Base-by-base conservation (phyloP, 2,329 filamentous ascomycete species). In the Colletotrichum liaoningense region DNA sequence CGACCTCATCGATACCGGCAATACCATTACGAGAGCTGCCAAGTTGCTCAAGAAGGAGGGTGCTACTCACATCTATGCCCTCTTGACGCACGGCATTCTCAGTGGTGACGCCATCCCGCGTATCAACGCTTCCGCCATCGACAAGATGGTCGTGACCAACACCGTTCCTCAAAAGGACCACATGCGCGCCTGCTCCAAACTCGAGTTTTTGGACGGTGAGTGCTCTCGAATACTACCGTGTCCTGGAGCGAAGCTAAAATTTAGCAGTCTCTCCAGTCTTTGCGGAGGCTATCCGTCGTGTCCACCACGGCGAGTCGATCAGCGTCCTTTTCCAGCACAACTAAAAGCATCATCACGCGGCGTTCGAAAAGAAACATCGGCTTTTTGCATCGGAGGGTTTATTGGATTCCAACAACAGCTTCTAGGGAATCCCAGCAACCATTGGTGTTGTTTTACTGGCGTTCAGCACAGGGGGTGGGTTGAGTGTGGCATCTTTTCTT, bases 221-320 rank as follows among this genome's bases (percentile, higher is more conserved):
- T 71, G 26, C 5, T 35, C 28, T 56, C 33, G 42, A 52, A 33
- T 22, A 52, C 26, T 9, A 3, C 19, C 14, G 24, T n/a, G n/a
- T 26, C 12, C 38, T 12, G 26, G 24, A 38, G 28, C 63, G 28
- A 72, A 24, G 69, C 71, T 68, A 24, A 66, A 56, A 19, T 38
- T 28, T 9, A 16, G 12, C 59, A 77, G 76, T 98, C 74, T 94
- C 95, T 67, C 93, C 94, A 77, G 92, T 98, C 72, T 98, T 98
- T 82, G 95, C 94, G 73, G 96, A 98, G 88, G 94, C 97, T 63
- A 98, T 98, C 78, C 93, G 97, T 75, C 92, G 97, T 75, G 96
- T 98, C 72, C 97, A 99, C 84, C 95, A 98, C 83, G 97, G 97
- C 79, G 97, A 99, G 86, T 98, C 95, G 80, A 98, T 99, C 84